Evolutionary conservation across 2,329 filamentous ascomycete genomes (phyloP), one percentile per base, ranked within the genome.

Genomic region (Periconia digitata): DNA sequence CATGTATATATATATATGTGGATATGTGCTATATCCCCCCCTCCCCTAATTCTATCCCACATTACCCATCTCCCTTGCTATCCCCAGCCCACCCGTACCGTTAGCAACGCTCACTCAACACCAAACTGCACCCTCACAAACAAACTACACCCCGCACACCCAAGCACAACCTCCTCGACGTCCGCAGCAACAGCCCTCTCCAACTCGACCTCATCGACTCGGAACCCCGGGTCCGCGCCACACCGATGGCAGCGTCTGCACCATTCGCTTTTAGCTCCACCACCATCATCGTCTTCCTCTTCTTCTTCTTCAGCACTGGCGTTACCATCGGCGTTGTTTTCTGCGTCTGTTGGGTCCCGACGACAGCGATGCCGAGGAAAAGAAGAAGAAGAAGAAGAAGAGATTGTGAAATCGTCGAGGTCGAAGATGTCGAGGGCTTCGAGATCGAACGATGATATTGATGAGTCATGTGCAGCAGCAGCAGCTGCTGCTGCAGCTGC

Each of bases 141-240:
- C 49, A 86, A 72, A 74, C 83, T 85, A 67, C 83, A 86, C 29
- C 83, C 83, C 47, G 74, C 73, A 71, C 83, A 86, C 2, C 81
- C 82, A 16, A 83, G 75, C 39, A 83, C 70, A 50, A 85, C 72
- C 69, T 85, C 83, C 20, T 76, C 79, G 53, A 76, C 82, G 3
- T 81, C 81, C 54, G 74, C 73, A 42, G 73, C 72, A 29, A 70
- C 72, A 57, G 81, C 79, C 50, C 65, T 64, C 49, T 77, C 77
- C 23, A 86, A 60, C 59, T 85, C 80, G 3, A 67, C 56, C 60
- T 85, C 83, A 0, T 69, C 72, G 6, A 85, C 74, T 17, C 76
- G 45, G 55, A 83, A 86, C 0, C 80, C 83, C 21, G 67, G 69
- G 23, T 77, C 74, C 51, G 79, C 77, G n/a, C 83, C 83, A 65